A percentile compares a stretch with the other conserved stretches of the same genome.
Conservation (phyloP, 805 yeast species). For the Yamadazyma insecticola region DNA sequence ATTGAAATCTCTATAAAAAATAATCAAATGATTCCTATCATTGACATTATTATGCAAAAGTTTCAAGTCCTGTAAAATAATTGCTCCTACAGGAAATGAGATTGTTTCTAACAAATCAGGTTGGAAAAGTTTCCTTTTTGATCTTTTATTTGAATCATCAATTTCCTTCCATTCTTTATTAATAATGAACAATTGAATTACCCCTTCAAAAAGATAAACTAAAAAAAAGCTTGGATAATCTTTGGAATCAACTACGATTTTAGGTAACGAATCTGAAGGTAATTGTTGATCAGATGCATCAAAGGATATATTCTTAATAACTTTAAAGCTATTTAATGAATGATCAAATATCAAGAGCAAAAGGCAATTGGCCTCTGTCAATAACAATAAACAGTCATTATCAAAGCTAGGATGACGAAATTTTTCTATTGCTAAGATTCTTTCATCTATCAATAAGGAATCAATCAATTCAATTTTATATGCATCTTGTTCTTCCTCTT, state of each 20-base stretch:
- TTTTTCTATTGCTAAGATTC: conserved; percentile 9
- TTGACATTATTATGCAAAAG: conserved; percentile 4
- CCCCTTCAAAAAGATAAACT: conserved; percentile 18
- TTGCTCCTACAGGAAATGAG: conserved; percentile 9
- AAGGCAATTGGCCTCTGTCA: conserved; percentile 11
- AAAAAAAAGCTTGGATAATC: conserved; percentile 10
- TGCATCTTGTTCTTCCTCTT: too few relatives aligned
- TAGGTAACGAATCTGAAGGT: conserved; percentile 18
- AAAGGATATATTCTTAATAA: conserved; percentile 8
- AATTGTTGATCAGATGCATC: conserved; percentile 19
- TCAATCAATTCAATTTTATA: conserved; percentile 10
- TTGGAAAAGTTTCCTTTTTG: conserved; percentile 6
- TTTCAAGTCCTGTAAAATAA: conserved; percentile 9
- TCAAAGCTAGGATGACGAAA: conserved; percentile 7
- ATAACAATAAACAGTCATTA: conserved; percentile 11
- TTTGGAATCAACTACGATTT: conserved; percentile 12
- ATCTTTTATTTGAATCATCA: conserved; percentile 1
- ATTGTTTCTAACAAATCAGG: conserved; percentile 7
- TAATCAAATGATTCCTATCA: conserved; percentile 8
- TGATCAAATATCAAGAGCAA: conserved; percentile 9
- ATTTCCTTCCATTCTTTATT: conserved; percentile 9
- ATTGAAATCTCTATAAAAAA: conserved; percentile 30
- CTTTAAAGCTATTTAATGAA: conserved; percentile 4
- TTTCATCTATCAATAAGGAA: conserved; percentile 11
- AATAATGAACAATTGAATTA: conserved; percentile 11